These are phyloP conservation scores for Fennellomyces sp. DNA, from an alignment of 371 early-diverging fungal genomes.

Conservation along the genomic window DNA sequence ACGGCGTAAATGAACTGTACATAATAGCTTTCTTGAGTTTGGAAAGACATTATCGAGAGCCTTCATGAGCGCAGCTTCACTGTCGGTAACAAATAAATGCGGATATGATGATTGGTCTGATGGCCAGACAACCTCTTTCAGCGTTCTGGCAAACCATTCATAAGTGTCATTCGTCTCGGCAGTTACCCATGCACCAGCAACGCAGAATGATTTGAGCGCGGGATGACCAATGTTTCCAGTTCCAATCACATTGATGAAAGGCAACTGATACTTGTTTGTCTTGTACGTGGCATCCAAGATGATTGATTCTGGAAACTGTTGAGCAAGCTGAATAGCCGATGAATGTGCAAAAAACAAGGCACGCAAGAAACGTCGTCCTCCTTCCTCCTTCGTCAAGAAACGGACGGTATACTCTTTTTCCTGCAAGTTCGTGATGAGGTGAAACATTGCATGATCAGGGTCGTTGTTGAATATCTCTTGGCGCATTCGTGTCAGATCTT, in stretches of 20 bases:
- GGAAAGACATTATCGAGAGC: conserved; percentile 2
- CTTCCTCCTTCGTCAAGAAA: not conserved
- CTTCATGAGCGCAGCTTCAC: not conserved
- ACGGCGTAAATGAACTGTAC: not conserved
- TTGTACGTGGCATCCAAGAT: conserved; percentile 14
- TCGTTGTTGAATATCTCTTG: not conserved
- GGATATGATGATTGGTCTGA: not conserved
- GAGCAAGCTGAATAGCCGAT: not conserved
- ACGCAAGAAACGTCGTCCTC: not conserved
- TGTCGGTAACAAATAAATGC: conserved; percentile 1
- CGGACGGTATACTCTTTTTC: not conserved
- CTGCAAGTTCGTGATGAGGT: not conserved
- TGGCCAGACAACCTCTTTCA: conserved; percentile 1
- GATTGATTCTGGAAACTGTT: conserved; percentile 2
- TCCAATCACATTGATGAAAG: conserved; percentile 4
- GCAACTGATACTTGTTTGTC: not conserved
- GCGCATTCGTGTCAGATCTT: not conserved
- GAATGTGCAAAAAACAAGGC: conserved; percentile 4
- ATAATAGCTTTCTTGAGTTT: not conserved
- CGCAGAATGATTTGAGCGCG: conserved; percentile 6
- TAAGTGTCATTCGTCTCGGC: conserved; percentile 4
- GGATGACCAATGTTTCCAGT: conserved; percentile 6
- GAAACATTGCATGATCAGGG: not conserved
- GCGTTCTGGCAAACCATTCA: not conserved
- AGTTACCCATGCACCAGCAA: conserved; percentile 10